Evolutionary conservation across 768 basidiomycete species (phyloP).

Genomic region (Boletus insuetus): DNA sequence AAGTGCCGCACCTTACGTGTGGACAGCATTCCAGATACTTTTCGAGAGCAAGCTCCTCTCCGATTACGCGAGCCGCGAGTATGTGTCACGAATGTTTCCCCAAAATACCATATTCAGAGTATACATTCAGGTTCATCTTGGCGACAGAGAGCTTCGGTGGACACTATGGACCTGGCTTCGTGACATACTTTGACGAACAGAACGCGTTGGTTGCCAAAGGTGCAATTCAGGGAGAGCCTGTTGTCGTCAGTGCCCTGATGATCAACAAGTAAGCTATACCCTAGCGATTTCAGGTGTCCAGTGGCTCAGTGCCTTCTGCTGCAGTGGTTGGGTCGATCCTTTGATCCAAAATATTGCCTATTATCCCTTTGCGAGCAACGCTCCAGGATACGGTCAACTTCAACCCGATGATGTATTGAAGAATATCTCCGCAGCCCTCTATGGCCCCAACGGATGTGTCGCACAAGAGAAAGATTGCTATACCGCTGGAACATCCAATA

Average conservation of each 20-base stretch:
- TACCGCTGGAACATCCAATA: slow-evolving; percentile 44
- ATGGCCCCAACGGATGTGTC: slow-evolving; percentile 46
- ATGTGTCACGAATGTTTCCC: slow-evolving; percentile 14
- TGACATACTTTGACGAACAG: slow-evolving; percentile 63
- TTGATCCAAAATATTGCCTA: slow-evolving; percentile 61
- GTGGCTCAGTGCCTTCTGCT: neutral
- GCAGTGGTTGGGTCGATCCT: slow-evolving; percentile 65
- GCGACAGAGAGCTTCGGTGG: slow-evolving; percentile 69
- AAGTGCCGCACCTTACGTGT: slow-evolving; percentile 54
- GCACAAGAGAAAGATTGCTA: slow-evolving; percentile 57
- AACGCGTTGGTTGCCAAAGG: slow-evolving; percentile 50
- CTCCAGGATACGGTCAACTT: slow-evolving; percentile 66
- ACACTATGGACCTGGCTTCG: slow-evolving; percentile 64
- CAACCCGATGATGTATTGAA: slow-evolving; percentile 45
- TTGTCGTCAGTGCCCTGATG: slow-evolving; percentile 59
- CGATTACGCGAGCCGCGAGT: slow-evolving; percentile 54
- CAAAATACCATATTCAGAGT: neutral
- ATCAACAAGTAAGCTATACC: slow-evolving; percentile 50
- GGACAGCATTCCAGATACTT: slow-evolving; percentile 62
- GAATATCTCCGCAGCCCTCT: slow-evolving; percentile 49
- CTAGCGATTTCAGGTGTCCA: neutral
- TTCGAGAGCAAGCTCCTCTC: slow-evolving; percentile 55
- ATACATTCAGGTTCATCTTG: slow-evolving; percentile 49
- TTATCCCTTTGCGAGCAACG: slow-evolving; percentile 55
- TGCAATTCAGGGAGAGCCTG: slow-evolving; percentile 43